Conservation (phyloP, 345 rosid genomes). For the Microcos paniculata region DNA sequence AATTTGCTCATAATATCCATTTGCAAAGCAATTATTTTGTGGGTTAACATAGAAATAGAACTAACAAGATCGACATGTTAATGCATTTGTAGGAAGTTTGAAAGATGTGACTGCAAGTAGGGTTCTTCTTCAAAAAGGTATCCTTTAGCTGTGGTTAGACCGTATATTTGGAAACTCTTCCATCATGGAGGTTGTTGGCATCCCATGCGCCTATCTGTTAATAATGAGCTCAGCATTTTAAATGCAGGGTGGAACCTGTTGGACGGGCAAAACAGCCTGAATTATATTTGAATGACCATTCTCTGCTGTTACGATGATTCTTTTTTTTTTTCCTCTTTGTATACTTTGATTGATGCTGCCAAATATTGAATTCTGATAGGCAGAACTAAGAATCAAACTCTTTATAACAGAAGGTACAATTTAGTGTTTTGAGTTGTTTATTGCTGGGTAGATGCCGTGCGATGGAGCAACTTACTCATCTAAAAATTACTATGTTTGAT, state of each 20-base stretch:
- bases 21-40: not conserved
- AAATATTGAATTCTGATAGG: too few species aligned
- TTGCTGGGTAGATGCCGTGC: constrained; percentile 22
- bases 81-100: not conserved
- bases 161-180: not conserved
- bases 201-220: not conserved
- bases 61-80: not conserved
- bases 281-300: not conserved
- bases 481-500: too few species aligned
- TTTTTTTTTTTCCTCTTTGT: too few species aligned
- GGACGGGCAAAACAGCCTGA: not conserved
- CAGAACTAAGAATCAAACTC: too few species aligned
- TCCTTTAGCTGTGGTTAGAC: not conserved
- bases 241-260: not conserved
- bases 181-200: not conserved
- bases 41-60: not conserved
- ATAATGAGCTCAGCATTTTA: not conserved
- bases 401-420: too few species aligned
- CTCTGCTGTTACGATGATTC: too few species aligned
- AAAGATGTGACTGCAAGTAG: not conserved
- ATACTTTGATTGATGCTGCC: too few species aligned
- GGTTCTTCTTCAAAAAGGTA: not conserved
- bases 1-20: not conserved
- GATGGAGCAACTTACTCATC: constrained; percentile 17
- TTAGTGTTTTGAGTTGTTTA: constrained; percentile 10